Base-by-base conservation (phyloP, 805 yeast species). In the Wickerhamomyces kurtzmanii region DNA sequence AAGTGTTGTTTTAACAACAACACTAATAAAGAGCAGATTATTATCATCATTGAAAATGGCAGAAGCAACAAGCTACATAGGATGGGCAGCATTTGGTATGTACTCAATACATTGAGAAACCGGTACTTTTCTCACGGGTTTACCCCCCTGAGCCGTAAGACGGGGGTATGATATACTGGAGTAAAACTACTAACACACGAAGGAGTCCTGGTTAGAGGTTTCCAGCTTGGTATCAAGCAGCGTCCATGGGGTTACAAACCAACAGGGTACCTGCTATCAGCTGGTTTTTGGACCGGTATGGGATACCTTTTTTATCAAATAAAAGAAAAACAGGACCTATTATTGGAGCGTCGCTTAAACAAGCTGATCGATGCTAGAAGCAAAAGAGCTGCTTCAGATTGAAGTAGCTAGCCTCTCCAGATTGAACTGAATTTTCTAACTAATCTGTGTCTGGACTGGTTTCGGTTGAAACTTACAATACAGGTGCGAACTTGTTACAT, bases 161-260 rank as follows among this genome's bases (percentile, higher is more conserved):
- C n/a, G n/a, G n/a, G n/a, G n/a, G n/a, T n/a, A n/a, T n/a, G n/a
- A n/a, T n/a, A n/a, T n/a, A n/a, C n/a, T n/a, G n/a, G n/a, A n/a
- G n/a, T n/a, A n/a, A n/a, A n/a, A n/a, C n/a, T n/a, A n/a, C n/a
- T n/a, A n/a, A n/a, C n/a, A n/a, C n/a, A n/a, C n/a, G n/a, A n/a
- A 57, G 66, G 68, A 26, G 53, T 55, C 18, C 43, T 52, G 20
- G 64, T 56, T 9, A 61, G 70, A 50, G 63, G 60, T 4, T 57
- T 56, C 38, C 70, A 64, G 41, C 34, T 57, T 32, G 69, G 68
- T 20, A 45, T 65, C 17, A 49, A 60, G 39, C 56, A 60, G 36
- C 56, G 54, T 31, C 63, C 68, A 17, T 40, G 55, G 32, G 31
- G 47, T 5, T 45, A 46, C 32, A 48, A 53, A 29, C 65, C 62